Conservation (phyloP, 2,329 filamentous ascomycete species). For the Botrytis tulipae region DNA sequence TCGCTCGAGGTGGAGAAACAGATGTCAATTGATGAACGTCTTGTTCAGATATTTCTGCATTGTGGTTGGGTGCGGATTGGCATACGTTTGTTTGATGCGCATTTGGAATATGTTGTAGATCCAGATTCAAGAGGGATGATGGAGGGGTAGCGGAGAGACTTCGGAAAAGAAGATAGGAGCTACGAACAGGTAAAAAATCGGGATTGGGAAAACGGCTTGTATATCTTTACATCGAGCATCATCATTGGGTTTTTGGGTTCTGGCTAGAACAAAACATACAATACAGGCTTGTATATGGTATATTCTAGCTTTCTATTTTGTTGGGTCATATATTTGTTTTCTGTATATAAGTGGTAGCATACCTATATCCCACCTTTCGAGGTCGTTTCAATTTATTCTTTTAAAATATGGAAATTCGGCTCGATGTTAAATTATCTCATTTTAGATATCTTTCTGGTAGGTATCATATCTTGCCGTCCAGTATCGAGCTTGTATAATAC, state of each 20-base stretch:
- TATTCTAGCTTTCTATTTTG: neutral
- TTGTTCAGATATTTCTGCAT: slow-evolving; percentile 17
- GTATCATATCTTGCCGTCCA: neutral
- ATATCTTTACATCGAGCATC: neutral
- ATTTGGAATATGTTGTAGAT: slow-evolving; percentile 15
- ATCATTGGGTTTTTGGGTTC: neutral
- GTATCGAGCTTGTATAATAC: neutral
- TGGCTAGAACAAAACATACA: neutral
- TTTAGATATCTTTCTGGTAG: neutral
- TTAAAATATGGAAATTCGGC: neutral
- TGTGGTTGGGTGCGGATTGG: neutral
- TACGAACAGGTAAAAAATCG: neutral
- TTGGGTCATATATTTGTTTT: neutral
- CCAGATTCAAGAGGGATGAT: neutral
- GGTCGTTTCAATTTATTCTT: neutral
- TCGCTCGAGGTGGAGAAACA: slow-evolving; percentile 18
- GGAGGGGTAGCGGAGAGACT: neutral
- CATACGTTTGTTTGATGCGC: slow-evolving; percentile 15
- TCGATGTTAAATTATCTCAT: neutral
- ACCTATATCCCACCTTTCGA: neutral
- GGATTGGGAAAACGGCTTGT: neutral
- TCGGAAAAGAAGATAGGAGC: neutral
- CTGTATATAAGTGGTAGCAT: neutral
- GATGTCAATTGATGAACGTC: slow-evolving; percentile 18
- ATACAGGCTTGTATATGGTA: neutral